A percentile compares a stretch with the other conserved stretches of the same genome.
Conservation (phyloP, 768 basidiomycete species). For the Leccinellum albellum region DNA sequence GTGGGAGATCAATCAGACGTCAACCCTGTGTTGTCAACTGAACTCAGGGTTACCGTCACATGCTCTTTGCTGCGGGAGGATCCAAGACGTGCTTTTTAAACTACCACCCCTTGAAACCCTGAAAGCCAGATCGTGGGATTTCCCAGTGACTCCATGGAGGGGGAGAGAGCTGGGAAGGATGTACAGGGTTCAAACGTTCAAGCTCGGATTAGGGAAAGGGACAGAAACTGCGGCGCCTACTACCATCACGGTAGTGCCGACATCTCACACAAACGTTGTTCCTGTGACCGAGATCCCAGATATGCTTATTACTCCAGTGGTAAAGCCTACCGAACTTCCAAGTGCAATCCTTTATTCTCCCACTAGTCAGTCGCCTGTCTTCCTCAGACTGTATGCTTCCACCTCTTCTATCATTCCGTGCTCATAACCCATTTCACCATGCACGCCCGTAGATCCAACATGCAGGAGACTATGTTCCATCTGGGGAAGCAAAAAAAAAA, state of each 20-base stretch:
- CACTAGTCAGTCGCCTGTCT: constrained; percentile 66
- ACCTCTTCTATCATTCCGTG: constrained; percentile 92
- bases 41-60: constrained; percentile 46
- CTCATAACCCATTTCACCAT: constrained; percentile 74
- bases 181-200: constrained; percentile 48
- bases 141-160: constrained; percentile 61
- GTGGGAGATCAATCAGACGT: constrained; percentile 64
- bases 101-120: constrained; percentile 77
- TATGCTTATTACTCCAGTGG: background rate
- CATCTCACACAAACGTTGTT: background rate
- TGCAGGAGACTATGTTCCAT: constrained; percentile 56
- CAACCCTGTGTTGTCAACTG: constrained; percentile 53
- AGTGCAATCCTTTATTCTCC: constrained; percentile 58
- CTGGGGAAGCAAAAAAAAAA: constrained; percentile 44
- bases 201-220: background rate
- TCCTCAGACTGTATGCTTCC: constrained; percentile 58
- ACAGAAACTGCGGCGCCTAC: background rate
- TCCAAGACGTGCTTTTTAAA: constrained; percentile 59
- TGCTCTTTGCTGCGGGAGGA: background rate
- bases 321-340: constrained; percentile 62
- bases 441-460: constrained; percentile 52
- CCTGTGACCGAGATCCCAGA: background rate
- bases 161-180: constrained; percentile 57
- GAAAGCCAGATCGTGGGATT: constrained; percentile 81
- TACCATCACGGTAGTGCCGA: background rate